phyloP scores from a whole-genome alignment of 2,329 filamentous ascomycete species.

The Atkinsonella texensis region DNA sequence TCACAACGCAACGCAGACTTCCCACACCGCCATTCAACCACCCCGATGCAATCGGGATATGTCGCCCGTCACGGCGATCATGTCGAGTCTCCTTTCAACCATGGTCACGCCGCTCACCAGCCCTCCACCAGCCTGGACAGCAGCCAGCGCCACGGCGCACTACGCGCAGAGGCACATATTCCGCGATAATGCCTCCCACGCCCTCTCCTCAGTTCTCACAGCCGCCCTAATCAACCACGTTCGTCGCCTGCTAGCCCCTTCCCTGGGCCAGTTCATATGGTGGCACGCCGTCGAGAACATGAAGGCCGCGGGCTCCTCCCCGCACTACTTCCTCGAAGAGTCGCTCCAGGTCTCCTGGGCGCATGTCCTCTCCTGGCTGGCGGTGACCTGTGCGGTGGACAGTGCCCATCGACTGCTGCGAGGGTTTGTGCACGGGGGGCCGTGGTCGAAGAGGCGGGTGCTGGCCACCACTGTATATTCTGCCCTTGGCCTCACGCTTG shows the following conservation, averaged over 20 bases:
- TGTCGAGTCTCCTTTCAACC: too few relatives aligned
- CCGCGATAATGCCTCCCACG: conserved; percentile 13
- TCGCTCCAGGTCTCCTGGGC: conserved; percentile 10
- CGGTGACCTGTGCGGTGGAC: background rate
- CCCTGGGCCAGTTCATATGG: conserved; percentile 18
- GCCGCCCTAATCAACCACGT: conserved; percentile 29
- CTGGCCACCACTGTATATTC: conserved; percentile 3
- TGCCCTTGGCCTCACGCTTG: conserved; percentile 14
- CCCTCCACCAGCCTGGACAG: background rate
- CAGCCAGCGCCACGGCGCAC: background rate
- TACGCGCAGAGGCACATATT: conserved; percentile 8
- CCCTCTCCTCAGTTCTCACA: conserved; percentile 16
- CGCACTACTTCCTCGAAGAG: conserved; percentile 22
- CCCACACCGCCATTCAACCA: too few relatives aligned
- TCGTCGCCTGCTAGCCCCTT: conserved; percentile 20
- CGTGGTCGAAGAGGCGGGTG: background rate
- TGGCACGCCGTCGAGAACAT: conserved; percentile 21
- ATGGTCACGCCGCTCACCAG: background rate
- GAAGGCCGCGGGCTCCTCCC: conserved; percentile 23
- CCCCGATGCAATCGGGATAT: background rate
- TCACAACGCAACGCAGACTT: too few relatives aligned
- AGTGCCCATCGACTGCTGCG: background rate
- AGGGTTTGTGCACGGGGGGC: background rate
- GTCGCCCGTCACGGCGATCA: background rate
- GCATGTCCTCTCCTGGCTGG: conserved; percentile 7